phyloP scores from a whole-genome alignment of 2,329 filamentous ascomycete species.

The Mollisia scopiformis region DNA sequence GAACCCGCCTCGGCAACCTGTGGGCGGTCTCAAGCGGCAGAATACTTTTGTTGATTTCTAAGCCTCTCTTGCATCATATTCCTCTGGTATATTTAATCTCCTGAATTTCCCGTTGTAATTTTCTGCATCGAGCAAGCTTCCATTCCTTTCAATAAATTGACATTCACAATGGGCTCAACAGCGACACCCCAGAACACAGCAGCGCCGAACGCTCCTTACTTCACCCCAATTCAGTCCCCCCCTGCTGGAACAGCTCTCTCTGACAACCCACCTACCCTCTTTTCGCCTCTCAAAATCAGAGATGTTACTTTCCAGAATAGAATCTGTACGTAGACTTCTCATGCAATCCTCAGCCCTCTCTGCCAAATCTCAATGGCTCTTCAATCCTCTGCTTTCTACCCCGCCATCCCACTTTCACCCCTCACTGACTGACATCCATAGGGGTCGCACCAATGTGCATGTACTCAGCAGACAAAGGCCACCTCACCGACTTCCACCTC shows the following conservation, averaged over 20 bases:
- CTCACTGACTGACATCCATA: conserved; percentile 10
- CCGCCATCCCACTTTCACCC: not conserved
- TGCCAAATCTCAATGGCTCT: not conserved
- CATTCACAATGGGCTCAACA: not conserved
- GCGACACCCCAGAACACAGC: conserved; percentile 18
- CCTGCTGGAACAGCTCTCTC: conserved; percentile 35
- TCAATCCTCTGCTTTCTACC: not conserved
- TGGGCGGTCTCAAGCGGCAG: not conserved
- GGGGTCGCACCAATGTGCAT: conserved; percentile 52
- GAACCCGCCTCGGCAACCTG: not conserved
- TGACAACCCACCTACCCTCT: conserved; percentile 39
- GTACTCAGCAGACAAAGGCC: conserved; percentile 35
- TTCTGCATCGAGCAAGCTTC: not conserved
- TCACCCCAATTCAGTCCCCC: conserved; percentile 35
- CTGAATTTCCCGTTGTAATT: not conserved
- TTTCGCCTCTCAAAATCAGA: conserved; percentile 48
- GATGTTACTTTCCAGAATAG: conserved; percentile 49
- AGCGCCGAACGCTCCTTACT: conserved; percentile 33
- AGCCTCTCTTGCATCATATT: not conserved
- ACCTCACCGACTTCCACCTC: conserved; percentile 39
- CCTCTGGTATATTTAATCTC: not conserved
- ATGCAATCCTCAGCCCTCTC: not conserved
- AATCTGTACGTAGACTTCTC: conserved; percentile 32
- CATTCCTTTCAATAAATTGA: not conserved
- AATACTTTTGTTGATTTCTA: not conserved